Base-by-base conservation (phyloP, 441 rosid genomes). In the Adansonia grandidieri region DNA sequence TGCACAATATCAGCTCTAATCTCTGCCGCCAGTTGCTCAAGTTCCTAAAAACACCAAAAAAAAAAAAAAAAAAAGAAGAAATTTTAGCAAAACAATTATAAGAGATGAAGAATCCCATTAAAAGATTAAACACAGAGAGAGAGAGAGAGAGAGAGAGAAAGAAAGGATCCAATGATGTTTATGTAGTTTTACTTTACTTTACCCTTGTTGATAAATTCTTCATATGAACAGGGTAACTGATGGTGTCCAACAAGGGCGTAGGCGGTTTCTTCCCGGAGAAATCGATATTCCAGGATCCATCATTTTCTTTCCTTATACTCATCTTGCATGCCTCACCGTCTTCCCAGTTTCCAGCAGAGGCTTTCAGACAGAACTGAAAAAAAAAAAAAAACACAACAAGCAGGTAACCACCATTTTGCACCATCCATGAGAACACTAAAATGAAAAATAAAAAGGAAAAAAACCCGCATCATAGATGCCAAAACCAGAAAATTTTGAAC, bases 1-100 rank as follows among this genome's bases (percentile, higher is more conserved):
- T 89, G 75, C 22, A 92, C 90, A 24, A 89, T 81, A 74, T 92
- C 96, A 14, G 91, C 89, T 79, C 94, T 87, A 13, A 90, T 82
- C 86, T 92, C 96, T 71, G 91, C 88, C 14, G 92, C 91, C n/a
- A 92, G 81, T 81, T 87, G 90, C 70, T 92, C 92, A 70, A 92
- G 92, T 71, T 92, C 94, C 96, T 92, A 80, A 65, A 58, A 11
- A 62, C 1, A 2, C 40, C 44, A 47, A 0, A 14, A 17, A 70
- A 40, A n/a, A 20, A 19, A 44, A 7, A 45, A 2, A 8, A 1
- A 40, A 56, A 1, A 45, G 40, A 8, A 64, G 48, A 64, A 32
- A 64, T 11, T 58, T 40, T 19, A 62, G 6, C 10, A 48, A 48
- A 48, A 32, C 37, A 32, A 32, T 32, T 3, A 45, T 0, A 66